phyloP scores from a whole-genome alignment of 2,329 filamentous ascomycete species.

The Lecanicillium sp. region DNA sequence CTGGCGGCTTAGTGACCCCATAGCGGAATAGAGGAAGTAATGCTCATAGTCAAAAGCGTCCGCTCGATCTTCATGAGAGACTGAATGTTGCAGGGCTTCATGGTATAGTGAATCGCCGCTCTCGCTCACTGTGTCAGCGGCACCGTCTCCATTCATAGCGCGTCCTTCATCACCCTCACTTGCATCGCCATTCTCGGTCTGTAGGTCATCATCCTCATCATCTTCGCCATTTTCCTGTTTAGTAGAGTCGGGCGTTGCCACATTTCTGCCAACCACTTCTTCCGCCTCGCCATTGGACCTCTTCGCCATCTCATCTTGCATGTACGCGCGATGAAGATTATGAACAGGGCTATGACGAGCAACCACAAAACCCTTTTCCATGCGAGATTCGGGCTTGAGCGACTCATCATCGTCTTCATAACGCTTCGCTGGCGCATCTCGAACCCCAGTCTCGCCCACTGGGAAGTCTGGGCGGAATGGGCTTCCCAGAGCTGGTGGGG shows the following conservation, averaged over 20 bases:
- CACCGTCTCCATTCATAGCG: constrained; percentile 23
- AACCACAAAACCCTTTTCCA: constrained; percentile 2
- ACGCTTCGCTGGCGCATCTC: not conserved
- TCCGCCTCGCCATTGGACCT: constrained; percentile 13
- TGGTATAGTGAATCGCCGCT: constrained; percentile 57
- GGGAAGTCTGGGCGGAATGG: constrained; percentile 8
- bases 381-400: not conserved
- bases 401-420: not conserved
- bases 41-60: constrained; percentile 96
- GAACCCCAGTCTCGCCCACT: constrained; percentile 6
- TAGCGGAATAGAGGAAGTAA: constrained; percentile 87
- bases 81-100: constrained; percentile 47
- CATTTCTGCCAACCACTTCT: constrained; percentile 12
- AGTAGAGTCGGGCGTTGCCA: not conserved
- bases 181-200: too few species aligned
- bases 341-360: constrained; percentile 8
- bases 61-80: constrained; percentile 84
- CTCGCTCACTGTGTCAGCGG: constrained; percentile 45
- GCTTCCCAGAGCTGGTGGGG: constrained; percentile 8
- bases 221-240: not conserved
- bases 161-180: constrained; percentile 28
- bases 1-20: constrained; percentile 61
- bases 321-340: constrained; percentile 9
- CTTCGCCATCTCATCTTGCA: constrained; percentile 7
- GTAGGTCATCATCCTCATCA: constrained; percentile 20